Percentiles rank a stretch among this genome's conserved stretches.
phyloP scores from a whole-genome alignment of 352 stramenopile genomes.

The Phytopythium sindhum region DNA sequence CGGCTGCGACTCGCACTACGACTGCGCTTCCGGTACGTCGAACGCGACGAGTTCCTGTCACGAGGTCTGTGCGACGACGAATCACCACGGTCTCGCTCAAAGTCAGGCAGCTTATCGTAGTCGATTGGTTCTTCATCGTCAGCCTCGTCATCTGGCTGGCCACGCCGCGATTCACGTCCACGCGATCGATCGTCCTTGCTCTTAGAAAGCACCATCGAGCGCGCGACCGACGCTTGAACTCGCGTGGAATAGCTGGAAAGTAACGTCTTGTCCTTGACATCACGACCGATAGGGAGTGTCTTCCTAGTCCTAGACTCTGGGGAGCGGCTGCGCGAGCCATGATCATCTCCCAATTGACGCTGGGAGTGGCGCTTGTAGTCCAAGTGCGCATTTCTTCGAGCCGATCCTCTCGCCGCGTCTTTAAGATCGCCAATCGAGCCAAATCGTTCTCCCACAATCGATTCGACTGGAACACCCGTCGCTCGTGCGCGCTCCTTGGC shows the following conservation, averaged over 20 bases:
- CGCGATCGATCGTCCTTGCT: slow-evolving; percentile 6
- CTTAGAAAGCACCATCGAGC: slow-evolving; percentile 21
- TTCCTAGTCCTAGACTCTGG: slow-evolving; percentile 10
- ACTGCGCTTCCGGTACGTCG: slow-evolving; percentile 24
- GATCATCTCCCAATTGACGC: slow-evolving; percentile 17
- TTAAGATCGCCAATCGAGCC: slow-evolving; percentile 51
- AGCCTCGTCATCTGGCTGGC: slow-evolving; percentile 17
- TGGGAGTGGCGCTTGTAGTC: slow-evolving; percentile 54
- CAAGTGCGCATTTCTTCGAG: slow-evolving; percentile 52
- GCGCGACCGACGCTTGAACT: slow-evolving; percentile 49
- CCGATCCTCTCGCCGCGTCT: slow-evolving; percentile 44
- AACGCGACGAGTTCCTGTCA: slow-evolving; percentile 2
- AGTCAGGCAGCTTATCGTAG: slow-evolving; percentile 72
- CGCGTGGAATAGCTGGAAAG: slow-evolving; percentile 59
- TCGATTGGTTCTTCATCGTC: slow-evolving; percentile 74
- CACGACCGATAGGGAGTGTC: slow-evolving; percentile 39
- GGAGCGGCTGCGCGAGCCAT: not conserved
- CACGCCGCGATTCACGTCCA: not conserved
- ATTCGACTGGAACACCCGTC: slow-evolving; percentile 51
- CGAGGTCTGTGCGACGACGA: slow-evolving; percentile 2
- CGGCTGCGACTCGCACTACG: slow-evolving; percentile 26
- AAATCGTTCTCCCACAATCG: slow-evolving; percentile 62
- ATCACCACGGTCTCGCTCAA: slow-evolving; percentile 22
- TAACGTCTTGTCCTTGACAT: slow-evolving; percentile 58
- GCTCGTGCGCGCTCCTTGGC: slow-evolving; percentile 54